These are phyloP conservation scores for Fusarium multiceps DNA, from an alignment of 2,329 filamentous ascomycete species.

Conservation along the genomic window DNA sequence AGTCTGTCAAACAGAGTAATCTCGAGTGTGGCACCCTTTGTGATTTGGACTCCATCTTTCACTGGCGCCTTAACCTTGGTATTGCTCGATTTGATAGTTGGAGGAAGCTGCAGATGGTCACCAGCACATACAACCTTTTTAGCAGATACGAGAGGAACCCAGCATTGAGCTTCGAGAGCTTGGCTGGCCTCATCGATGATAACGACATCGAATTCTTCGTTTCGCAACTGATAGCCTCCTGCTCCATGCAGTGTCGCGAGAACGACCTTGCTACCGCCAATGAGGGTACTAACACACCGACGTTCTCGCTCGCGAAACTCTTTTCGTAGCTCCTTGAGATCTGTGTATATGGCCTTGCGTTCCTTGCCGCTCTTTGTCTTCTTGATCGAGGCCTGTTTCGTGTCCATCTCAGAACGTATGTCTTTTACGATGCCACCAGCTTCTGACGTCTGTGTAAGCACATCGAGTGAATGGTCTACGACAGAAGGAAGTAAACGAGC, in stretches of 20 bases:
- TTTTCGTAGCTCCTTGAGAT: conserved; percentile 85
- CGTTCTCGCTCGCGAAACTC: conserved; percentile 89
- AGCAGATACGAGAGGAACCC: conserved; percentile 86
- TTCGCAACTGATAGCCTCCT: conserved; percentile 83
- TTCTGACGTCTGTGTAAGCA: conserved; percentile 89
- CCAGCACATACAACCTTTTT: conserved; percentile 90
- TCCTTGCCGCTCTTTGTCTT: conserved; percentile 87
- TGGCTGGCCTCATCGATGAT: conserved; percentile 97
- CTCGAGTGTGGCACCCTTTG: conserved; percentile 74
- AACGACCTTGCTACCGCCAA: conserved; percentile 85
- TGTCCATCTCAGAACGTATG: conserved; percentile 91
- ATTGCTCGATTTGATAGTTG: conserved; percentile 87
- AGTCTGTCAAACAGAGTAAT: conserved; percentile 94
- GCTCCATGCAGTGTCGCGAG: conserved; percentile 93
- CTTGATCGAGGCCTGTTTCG: conserved; percentile 86
- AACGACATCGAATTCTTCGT: conserved; percentile 89
- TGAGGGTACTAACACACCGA: conserved; percentile 80
- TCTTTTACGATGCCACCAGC: conserved; percentile 90
- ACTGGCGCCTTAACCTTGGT: conserved; percentile 57
- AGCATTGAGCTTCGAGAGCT: conserved; percentile 95
- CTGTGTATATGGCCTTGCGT: conserved; percentile 82
- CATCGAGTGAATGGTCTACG: conserved; percentile 88
- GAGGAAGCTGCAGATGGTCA: conserved; percentile 92
- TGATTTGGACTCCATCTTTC: conserved; percentile 53
- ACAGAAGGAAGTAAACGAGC: conserved; percentile 90